phyloP scores from a whole-genome alignment of 164 flowering plant genomes.

The Taxillus chinensis region DNA sequence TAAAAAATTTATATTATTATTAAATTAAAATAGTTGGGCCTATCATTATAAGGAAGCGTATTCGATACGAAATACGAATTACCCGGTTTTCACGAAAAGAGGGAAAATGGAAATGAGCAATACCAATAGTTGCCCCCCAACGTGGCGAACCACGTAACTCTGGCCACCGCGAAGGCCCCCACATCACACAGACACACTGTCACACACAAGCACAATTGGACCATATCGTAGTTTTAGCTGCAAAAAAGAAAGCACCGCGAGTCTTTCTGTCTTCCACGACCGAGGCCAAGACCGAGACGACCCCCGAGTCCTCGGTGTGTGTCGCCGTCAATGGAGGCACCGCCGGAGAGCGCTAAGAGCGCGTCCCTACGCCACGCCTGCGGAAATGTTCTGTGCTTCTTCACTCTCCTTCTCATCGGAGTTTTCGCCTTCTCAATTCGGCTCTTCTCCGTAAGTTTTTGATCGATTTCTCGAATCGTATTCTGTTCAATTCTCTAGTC shows the following conservation, averaged over 20 bases:
- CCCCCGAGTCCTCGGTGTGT: too few species aligned
- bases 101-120: neutral
- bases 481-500: neutral
- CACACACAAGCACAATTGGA: neutral
- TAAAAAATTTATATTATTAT: too few species aligned
- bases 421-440: conserved; percentile 99
- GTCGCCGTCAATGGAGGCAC: too few species aligned
- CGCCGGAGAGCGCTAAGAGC: too few species aligned
- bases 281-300: too few species aligned
- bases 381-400: conserved; percentile 64
- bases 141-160: neutral
- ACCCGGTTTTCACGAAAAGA: too few species aligned
- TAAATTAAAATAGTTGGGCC: too few species aligned
- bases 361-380: conserved; percentile 47
- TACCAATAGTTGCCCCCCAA: neutral
- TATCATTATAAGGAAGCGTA: too few species aligned
- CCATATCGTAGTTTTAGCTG: neutral
- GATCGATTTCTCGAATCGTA: neutral
- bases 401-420: conserved; percentile 83
- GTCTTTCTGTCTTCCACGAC: neutral
- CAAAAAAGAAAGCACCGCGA: too few species aligned
- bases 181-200: neutral
- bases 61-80: too few species aligned
- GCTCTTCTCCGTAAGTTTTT: conserved; percentile 67
- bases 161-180: neutral